Evolutionary conservation across 495 filamentous ascomycete genomes (phyloP), one percentile per base, ranked within the genome.

Genomic region (Aspergillus egyptiacus): DNA sequence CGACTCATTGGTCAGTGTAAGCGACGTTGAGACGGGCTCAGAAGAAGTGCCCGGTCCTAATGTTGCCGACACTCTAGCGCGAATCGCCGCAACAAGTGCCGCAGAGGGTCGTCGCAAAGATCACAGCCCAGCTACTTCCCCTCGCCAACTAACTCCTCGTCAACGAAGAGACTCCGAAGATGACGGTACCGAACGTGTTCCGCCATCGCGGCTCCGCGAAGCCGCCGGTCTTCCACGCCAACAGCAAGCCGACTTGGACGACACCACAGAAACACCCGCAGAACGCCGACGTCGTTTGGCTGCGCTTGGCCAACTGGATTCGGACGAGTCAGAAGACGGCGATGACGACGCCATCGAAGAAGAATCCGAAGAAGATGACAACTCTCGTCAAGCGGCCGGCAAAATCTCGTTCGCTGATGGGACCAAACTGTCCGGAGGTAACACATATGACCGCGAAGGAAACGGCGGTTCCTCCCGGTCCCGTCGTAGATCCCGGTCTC

Each of bases 211-310:
- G 35, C 62, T 71, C 15, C 65, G 70, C 15, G 55, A 66, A 48
- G 67, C 63, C 1, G 68, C 64, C 25, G 67, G 68, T 52, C 42
- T 70, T n/a, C 24, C 53, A 0, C 51, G 32, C 8, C 52, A 14
- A 48, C 57, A 32, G 35, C 66, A 32, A 54, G 61, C 40, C 27
- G 66, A 55, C 34, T 7, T 41, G 48, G 73, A 69, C 14, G 79
- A 83, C 19, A 69, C 66, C 2, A 78, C 73, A 32, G 91, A 95
- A 65, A 95, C 89, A 3, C 80, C 86, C 0, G 91, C 89, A 0
- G 91, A 96, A 67, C 76, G 85, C 34, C 77, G 85, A 30, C 77
- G 90, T 51, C 82, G 91, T 64, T 80, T 94, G 46, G 91, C 88
- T 1, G 91, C 91, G 4, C 69, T 96, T n/a, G 89, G 89, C 37